Conservation (phyloP, 108 stramenopile species). For the Fragilariopsis cylindrus region DNA sequence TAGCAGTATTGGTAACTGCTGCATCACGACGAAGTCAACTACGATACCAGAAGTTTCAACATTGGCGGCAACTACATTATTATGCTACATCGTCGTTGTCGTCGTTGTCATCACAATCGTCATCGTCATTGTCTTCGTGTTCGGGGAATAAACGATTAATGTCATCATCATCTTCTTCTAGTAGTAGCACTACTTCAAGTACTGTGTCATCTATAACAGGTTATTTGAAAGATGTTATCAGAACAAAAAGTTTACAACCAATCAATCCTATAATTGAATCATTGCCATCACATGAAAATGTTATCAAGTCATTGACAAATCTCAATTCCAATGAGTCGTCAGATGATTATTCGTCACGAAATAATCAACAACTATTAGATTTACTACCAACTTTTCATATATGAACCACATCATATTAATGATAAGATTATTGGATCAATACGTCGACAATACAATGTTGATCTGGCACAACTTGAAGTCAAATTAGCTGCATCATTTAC, state of each 20-base stretch:
- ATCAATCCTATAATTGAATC: slow-evolving; percentile 12
- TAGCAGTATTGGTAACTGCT: too few relatives aligned
- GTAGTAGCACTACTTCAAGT: neutral
- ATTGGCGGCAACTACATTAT: too few relatives aligned
- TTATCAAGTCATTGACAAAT: neutral
- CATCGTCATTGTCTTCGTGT: too few relatives aligned
- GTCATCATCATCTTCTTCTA: too few relatives aligned
- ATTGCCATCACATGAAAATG: neutral
- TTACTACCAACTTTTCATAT: neutral
- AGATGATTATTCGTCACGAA: too few relatives aligned
- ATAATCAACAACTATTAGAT: too few relatives aligned
- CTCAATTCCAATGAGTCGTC: neutral
- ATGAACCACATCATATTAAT: neutral
- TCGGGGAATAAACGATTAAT: too few relatives aligned
- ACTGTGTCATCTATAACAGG: neutral
- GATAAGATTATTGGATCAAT: slow-evolving; percentile 10
- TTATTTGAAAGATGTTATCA: slow-evolving; percentile 11
- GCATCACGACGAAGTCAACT: too few relatives aligned
- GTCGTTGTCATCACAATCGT: too few relatives aligned
- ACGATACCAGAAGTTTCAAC: too few relatives aligned
- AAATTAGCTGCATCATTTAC: neutral
- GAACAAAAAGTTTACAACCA: slow-evolving; percentile 9
- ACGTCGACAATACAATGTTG: slow-evolving; percentile 9
- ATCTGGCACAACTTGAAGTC: slow-evolving; percentile 22
- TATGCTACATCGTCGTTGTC: too few relatives aligned